Percentiles rank a stretch among this genome's conserved stretches.
Conservation (phyloP, 345 rosid genomes). For the Salix udensis region DNA sequence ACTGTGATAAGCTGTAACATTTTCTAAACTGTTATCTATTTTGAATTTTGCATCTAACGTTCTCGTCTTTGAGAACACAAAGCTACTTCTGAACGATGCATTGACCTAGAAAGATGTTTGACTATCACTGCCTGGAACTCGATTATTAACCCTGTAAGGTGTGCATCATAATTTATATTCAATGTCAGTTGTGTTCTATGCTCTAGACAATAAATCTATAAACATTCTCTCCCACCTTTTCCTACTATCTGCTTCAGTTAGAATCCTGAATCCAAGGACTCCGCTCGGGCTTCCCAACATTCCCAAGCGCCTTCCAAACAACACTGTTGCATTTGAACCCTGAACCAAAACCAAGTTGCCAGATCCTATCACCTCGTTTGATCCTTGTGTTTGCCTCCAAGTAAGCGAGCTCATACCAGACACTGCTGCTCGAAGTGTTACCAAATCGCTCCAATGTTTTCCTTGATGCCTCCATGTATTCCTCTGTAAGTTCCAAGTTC, state of each 20-base stretch:
- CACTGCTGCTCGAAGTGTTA: conserved; percentile 68
- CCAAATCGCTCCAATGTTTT: conserved; percentile 60
- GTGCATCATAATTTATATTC: too few relatives aligned
- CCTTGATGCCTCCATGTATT: conserved; percentile 67
- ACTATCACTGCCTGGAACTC: too few relatives aligned
- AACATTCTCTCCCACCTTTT: background rate
- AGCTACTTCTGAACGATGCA: too few relatives aligned
- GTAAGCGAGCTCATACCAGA: conserved; percentile 72
- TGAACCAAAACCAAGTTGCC: conserved; percentile 66
- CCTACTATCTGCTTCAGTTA: background rate
- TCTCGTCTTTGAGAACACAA: background rate
- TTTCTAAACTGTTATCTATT: conserved; percentile 2
- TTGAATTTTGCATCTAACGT: conserved; percentile 7
- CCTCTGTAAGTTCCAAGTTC: conserved; percentile 52
- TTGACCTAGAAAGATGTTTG: too few relatives aligned
- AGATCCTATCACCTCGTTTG: conserved; percentile 48
- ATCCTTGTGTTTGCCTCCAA: conserved; percentile 50
- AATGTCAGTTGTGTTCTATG: too few relatives aligned
- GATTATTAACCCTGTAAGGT: too few relatives aligned
- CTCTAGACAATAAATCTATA: background rate
- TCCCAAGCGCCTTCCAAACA: conserved; percentile 57
- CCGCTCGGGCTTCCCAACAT: conserved; percentile 28
- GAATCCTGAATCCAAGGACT: conserved; percentile 48
- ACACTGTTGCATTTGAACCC: conserved; percentile 72
- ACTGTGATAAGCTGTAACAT: conserved; percentile 26